These are phyloP conservation scores for Monosporascus sp. DNA, from an alignment of 2,329 filamentous ascomycete genomes.

Conservation along the genomic window DNA sequence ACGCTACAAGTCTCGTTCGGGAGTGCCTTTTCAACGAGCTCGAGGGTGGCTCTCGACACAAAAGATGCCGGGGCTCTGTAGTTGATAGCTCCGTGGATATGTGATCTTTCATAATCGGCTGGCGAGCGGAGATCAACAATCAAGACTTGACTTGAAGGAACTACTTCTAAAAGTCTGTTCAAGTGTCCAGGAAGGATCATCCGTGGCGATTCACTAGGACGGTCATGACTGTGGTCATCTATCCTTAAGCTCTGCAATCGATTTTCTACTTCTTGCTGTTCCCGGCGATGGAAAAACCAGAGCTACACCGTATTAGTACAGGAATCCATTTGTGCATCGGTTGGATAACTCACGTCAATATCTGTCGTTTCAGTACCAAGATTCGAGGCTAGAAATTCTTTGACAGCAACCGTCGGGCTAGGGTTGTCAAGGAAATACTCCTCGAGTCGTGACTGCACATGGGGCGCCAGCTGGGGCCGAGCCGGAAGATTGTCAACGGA, in stretches of 20 bases:
- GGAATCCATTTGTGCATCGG: background rate
- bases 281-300: constrained; percentile 52
- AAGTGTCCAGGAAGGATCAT: constrained; percentile 51
- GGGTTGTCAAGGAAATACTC: constrained; percentile 47
- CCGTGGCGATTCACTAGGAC: constrained; percentile 28
- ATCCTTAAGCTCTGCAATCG: constrained; percentile 41
- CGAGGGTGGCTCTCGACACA: constrained; percentile 41
- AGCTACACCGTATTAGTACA: constrained; percentile 23
- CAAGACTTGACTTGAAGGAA: constrained; percentile 39
- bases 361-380: constrained; percentile 47
- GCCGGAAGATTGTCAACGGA: constrained; percentile 33
- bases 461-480: constrained; percentile 41
- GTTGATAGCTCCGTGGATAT: constrained; percentile 49
- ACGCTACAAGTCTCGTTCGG: constrained; percentile 42
- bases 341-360: constrained; percentile 36
- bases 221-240: constrained; percentile 28
- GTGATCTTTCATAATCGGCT: constrained; percentile 43
- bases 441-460: constrained; percentile 47
- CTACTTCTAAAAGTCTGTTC: constrained; percentile 46
- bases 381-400: constrained; percentile 50
- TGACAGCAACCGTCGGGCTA: constrained; percentile 44
- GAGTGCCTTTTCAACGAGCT: constrained; percentile 47
- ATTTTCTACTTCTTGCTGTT: constrained; percentile 41
- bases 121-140: constrained; percentile 47
- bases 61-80: constrained; percentile 46